Conservation (phyloP, 2,329 filamentous ascomycete species). For the Akanthomyces uredinophilus region DNA sequence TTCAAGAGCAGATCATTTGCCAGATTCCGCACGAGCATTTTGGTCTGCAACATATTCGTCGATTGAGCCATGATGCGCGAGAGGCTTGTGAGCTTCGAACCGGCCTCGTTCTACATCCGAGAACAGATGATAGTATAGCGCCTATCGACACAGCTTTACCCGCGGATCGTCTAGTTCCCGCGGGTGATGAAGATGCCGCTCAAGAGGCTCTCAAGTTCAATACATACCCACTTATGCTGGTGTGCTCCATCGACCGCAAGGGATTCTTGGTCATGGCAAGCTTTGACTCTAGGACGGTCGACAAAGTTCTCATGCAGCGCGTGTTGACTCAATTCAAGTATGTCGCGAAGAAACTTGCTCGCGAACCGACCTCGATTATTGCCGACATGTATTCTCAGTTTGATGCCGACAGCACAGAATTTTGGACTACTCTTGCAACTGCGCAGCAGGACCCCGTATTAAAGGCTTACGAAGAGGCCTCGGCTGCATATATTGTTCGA, state of each 20-base stretch:
- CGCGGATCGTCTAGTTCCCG: slow-evolving; percentile 48
- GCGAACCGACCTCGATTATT: slow-evolving; percentile 28
- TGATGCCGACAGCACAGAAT: slow-evolving; percentile 29
- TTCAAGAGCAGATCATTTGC: slow-evolving; percentile 51
- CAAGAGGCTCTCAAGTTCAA: slow-evolving; percentile 56
- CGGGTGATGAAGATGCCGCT: slow-evolving; percentile 51
- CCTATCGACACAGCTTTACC: slow-evolving; percentile 30
- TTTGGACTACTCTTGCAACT: slow-evolving; percentile 25
- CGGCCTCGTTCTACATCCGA: slow-evolving; percentile 50
- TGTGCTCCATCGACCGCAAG: slow-evolving; percentile 53
- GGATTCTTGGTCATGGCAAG: slow-evolving; percentile 57
- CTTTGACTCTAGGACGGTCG: slow-evolving; percentile 58
- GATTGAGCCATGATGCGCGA: slow-evolving; percentile 48
- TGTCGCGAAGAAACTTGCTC: slow-evolving; percentile 46
- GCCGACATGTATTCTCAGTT: slow-evolving; percentile 31
- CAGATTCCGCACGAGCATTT: slow-evolving; percentile 62
- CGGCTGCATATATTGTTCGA: slow-evolving; percentile 38
- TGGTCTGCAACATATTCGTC: slow-evolving; percentile 55
- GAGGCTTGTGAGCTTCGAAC: slow-evolving; percentile 53
- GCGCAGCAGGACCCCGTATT: slow-evolving; percentile 17
- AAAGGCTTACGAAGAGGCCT: slow-evolving; percentile 22
- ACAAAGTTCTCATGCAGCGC: slow-evolving; percentile 45
- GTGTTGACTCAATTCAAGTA: slow-evolving; percentile 48
- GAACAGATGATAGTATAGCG: slow-evolving; percentile 27
- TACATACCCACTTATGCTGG: slow-evolving; percentile 59